A percentile compares a stretch with the other conserved stretches of the same genome.
phyloP scores from a whole-genome alignment of 2,329 filamentous ascomycete species.

The Chalaropsis ovoidea region DNA sequence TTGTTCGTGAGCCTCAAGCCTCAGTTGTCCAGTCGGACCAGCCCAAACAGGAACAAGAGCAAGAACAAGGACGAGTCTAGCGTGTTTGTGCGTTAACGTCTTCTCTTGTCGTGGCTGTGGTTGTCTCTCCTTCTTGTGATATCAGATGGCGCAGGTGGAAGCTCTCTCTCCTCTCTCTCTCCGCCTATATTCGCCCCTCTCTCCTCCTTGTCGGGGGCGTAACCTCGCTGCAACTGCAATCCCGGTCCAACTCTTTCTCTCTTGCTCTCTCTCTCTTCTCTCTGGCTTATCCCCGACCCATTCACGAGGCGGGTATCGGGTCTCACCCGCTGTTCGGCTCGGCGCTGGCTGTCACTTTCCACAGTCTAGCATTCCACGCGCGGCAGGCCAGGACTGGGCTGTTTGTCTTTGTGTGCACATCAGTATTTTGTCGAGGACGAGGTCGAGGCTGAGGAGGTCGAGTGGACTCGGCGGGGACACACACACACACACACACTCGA shows the following conservation, averaged over 20 bases:
- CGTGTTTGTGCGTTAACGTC: no score
- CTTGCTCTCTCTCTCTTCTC: background rate
- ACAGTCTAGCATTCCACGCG: no score
- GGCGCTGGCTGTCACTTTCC: background rate
- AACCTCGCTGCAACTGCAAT: background rate
- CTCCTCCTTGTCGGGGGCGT: background rate
- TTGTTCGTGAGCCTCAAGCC: background rate
- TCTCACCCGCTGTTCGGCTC: background rate
- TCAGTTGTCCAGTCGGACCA: no score
- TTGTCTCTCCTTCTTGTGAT: no score
- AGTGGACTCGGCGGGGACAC: no score
- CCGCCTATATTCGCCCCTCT: background rate
- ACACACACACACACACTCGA: no score
- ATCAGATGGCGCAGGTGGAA: no score
- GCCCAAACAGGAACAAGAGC: no score
- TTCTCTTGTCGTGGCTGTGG: no score
- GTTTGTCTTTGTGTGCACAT: background rate
- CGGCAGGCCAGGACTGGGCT: background rate
- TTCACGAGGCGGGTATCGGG: conserved; percentile 1
- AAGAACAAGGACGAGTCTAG: no score
- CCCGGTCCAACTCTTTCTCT: background rate
- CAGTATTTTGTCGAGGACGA: no score
- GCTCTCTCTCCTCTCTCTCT: background rate
- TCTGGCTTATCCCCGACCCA: background rate
- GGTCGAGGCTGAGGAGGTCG: no score